A percentile compares a stretch with the other conserved stretches of the same genome.
phyloP scores from a whole-genome alignment of 306 rosid species.

The Vicia faba region DNA sequence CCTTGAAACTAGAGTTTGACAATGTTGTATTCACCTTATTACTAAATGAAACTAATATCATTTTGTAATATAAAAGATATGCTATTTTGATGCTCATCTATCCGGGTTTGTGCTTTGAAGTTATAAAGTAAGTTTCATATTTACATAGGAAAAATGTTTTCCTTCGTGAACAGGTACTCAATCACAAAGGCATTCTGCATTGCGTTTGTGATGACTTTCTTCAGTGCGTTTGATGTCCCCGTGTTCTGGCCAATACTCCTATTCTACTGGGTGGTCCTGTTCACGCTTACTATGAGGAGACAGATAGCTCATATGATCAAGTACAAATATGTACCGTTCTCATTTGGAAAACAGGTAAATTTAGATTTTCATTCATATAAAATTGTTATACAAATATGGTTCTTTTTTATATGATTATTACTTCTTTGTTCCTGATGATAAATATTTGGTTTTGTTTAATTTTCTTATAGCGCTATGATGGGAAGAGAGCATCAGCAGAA shows the following conservation, averaged over 20 bases:
- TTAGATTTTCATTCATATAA: not conserved
- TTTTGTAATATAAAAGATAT: conserved; percentile 12
- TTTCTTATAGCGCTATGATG: conserved; percentile 70
- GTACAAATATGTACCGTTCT: conserved; percentile 84
- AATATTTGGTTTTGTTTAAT: conserved; percentile 21
- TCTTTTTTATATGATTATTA: not conserved
- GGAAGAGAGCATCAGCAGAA: conserved; percentile 61
- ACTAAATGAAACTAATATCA: conserved; percentile 1
- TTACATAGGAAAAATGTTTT: conserved; percentile 16
- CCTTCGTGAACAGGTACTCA: conserved; percentile 66
- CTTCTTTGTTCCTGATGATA: conserved; percentile 15
- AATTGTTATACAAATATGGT: conserved; percentile 9
- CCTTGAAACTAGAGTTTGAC: conserved; percentile 12
- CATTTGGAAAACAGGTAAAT: conserved; percentile 88
- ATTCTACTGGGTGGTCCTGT: conserved; percentile 86
- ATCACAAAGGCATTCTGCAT: conserved; percentile 88
- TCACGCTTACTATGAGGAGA: conserved; percentile 87
- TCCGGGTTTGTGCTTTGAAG: conserved; percentile 3
- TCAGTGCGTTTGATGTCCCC: conserved; percentile 58
- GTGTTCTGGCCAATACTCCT: conserved; percentile 98
- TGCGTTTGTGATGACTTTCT: conserved; percentile 87
- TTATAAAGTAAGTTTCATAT: not conserved
- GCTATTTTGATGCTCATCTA: conserved; percentile 14
- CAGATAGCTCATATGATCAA: conserved; percentile 94
- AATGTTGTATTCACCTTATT: conserved; percentile 19